Evolutionary conservation across 305 asterid species (phyloP).

Genomic region (Coffea humblotiana): DNA sequence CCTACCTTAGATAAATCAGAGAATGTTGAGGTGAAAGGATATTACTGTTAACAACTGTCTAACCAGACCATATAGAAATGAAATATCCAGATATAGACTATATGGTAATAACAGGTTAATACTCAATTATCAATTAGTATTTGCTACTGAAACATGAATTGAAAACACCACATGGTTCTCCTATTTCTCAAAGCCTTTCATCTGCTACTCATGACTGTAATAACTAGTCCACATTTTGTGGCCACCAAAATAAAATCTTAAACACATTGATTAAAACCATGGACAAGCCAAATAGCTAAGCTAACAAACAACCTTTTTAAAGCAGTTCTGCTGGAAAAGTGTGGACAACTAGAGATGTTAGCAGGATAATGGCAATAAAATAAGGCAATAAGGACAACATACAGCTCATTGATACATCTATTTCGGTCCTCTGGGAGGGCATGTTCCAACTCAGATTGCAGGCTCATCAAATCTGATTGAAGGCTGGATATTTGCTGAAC

Average conservation of each 20-base stretch:
- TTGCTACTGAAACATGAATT: not conserved
- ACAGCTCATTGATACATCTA: constrained; percentile 91
- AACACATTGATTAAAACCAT: not conserved
- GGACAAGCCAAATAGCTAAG: not conserved
- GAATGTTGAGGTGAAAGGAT: not conserved
- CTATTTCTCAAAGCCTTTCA: not conserved
- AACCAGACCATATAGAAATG: not conserved
- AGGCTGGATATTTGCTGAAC: constrained; percentile 90
- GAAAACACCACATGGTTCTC: not conserved
- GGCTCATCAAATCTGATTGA: constrained; percentile 78
- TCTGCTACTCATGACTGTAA: not conserved
- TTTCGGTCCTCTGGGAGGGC: constrained; percentile 94
- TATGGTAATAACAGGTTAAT: not conserved
- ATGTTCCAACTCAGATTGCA: constrained; percentile 89
- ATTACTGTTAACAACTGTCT: not conserved
- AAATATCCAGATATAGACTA: too few species aligned
- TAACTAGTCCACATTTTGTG: not conserved
- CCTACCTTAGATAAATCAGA: not conserved
- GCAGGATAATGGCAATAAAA: not conserved
- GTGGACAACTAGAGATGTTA: not conserved
- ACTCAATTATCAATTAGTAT: not conserved
- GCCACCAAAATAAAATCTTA: not conserved
- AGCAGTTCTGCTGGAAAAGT: not conserved
- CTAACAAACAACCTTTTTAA: not conserved
- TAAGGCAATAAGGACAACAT: constrained; percentile 31